phyloP scores from a whole-genome alignment of 495 filamentous ascomycete species.

The Collariella sp. region DNA sequence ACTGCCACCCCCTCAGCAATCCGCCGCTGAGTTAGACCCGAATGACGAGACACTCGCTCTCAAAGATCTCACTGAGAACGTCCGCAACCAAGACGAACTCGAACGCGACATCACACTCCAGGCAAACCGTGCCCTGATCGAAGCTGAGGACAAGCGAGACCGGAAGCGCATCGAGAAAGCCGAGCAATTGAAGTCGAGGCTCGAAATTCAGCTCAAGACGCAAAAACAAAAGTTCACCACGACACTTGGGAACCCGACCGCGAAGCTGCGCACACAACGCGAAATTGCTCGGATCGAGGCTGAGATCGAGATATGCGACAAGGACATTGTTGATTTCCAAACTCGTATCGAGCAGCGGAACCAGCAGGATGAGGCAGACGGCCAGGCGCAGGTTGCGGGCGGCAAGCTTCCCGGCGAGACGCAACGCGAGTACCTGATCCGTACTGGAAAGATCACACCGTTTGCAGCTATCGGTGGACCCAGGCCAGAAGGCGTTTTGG shows the following conservation, averaged over 20 bases:
- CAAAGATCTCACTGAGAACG: conserved; percentile 57
- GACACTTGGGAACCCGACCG: conserved; percentile 29
- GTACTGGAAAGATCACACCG: conserved; percentile 95
- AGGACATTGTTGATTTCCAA: conserved; percentile 69
- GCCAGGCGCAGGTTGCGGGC: conserved; percentile 29
- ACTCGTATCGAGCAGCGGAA: conserved; percentile 67
- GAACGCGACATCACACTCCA: conserved; percentile 64
- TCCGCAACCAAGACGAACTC: conserved; percentile 78
- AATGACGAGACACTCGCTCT: conserved; percentile 54
- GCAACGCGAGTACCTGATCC: conserved; percentile 79
- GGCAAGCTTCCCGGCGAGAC: conserved; percentile 64
- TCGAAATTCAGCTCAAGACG: conserved; percentile 35
- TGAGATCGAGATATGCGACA: conserved; percentile 50
- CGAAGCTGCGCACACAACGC: conserved; percentile 43
- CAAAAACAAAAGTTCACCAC: conserved; percentile 37
- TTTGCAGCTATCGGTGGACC: conserved; percentile 64
- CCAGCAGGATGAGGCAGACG: conserved; percentile 38
- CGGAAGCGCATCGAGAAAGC: conserved; percentile 77
- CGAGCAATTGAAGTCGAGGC: conserved; percentile 47
- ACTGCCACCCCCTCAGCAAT: neutral
- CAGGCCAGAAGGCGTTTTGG: conserved; percentile 44
- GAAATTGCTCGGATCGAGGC: conserved; percentile 57
- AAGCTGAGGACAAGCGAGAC: conserved; percentile 82
- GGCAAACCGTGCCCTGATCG: conserved; percentile 67
- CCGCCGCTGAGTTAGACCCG: neutral